These are phyloP conservation scores for Lasiodiplodia gonubiensis DNA, from an alignment of 2,329 filamentous ascomycete genomes.

Conservation along the genomic window DNA sequence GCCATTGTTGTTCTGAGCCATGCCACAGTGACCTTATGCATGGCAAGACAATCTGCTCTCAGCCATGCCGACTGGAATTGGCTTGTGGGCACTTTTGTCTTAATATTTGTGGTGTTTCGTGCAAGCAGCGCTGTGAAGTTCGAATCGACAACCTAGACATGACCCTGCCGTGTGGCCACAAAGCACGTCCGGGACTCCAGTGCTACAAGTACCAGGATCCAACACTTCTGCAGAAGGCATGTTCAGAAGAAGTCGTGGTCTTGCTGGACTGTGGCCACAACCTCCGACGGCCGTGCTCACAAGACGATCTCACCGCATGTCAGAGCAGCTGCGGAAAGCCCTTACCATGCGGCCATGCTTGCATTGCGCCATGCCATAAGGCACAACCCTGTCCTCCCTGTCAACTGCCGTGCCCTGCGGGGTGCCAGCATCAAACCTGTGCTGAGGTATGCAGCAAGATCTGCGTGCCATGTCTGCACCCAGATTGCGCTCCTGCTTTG, in stretches of 20 bases:
- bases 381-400: neutral
- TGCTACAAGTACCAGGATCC: neutral
- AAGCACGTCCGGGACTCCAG: neutral
- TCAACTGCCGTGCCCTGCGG: neutral
- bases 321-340: neutral
- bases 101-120: neutral
- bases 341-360: neutral
- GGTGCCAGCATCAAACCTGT: neutral
- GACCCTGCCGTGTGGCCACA: neutral
- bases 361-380: neutral
- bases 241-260: neutral
- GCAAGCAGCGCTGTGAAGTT: neutral
- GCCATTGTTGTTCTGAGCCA: neutral
- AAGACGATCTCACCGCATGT: neutral
- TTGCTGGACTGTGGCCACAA: neutral
- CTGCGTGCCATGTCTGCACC: neutral
- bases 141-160: too few species aligned
- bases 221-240: neutral
- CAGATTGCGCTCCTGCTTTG: neutral
- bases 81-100: neutral
- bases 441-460: neutral
- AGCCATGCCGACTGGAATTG: neutral
- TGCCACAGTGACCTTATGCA: neutral
- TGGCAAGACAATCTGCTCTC: neutral
- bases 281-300: neutral